These are phyloP conservation scores for Hondaea fermentalgiana DNA, from an alignment of 108 stramenopile species.

Conservation along the genomic window DNA sequence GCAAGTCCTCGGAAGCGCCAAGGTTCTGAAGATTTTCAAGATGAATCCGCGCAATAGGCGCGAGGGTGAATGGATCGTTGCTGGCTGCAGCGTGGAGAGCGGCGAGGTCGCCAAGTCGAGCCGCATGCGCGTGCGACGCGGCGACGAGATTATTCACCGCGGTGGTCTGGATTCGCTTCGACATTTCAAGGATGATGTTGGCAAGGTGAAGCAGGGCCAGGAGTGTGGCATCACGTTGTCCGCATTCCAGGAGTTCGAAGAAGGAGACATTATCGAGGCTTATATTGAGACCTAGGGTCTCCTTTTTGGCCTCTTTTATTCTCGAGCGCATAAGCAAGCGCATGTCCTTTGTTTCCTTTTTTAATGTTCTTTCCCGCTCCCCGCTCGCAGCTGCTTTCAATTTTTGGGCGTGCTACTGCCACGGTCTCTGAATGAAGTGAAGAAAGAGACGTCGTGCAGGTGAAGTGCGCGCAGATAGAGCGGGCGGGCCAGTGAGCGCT, in stretches of 20 bases:
- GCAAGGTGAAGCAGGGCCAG: constrained; percentile 38
- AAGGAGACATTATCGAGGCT: constrained; percentile 38
- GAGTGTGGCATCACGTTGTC: constrained; percentile 43
- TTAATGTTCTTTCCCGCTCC: background rate
- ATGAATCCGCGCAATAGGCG: constrained; percentile 16
- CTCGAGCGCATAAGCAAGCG: background rate
- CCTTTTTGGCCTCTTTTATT: background rate
- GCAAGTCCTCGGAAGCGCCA: constrained; percentile 24
- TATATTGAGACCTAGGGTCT: background rate
- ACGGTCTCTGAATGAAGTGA: too few relatives aligned
- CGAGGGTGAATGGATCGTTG: constrained; percentile 52
- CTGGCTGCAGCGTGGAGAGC: constrained; percentile 78
- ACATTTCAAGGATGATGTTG: constrained; percentile 69
- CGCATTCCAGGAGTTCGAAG: constrained; percentile 33
- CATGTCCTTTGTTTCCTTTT: background rate
- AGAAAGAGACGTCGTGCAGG: too few relatives aligned
- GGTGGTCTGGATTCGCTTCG: constrained; percentile 62
- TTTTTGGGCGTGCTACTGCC: too few relatives aligned
- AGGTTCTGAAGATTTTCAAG: constrained; percentile 28
- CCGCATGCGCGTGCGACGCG: constrained; percentile 82
- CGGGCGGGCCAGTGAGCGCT: too few relatives aligned
- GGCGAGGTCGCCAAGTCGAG: constrained; percentile 73
- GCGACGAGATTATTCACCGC: constrained; percentile 64
- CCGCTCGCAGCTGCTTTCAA: too few relatives aligned
- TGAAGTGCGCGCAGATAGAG: too few relatives aligned